phyloP scores from a whole-genome alignment of 2,329 filamentous ascomycete species.

The Hortaea werneckii region DNA sequence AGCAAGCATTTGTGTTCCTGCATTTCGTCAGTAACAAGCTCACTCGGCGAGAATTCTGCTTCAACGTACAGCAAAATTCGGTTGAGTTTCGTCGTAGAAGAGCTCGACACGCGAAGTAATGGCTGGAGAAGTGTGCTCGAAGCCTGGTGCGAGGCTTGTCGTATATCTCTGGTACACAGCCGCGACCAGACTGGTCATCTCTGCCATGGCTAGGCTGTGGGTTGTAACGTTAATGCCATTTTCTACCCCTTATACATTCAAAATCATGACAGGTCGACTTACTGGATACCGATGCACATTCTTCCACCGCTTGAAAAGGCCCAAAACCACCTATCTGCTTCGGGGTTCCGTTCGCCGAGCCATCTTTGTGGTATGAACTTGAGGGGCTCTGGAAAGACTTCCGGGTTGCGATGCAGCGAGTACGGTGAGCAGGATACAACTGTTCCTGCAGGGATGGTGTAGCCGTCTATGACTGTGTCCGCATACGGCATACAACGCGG shows the following conservation, averaged over 20 bases:
- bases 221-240: background rate
- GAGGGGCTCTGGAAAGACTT: constrained; percentile 29
- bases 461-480: constrained; percentile 26
- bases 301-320: constrained; percentile 37
- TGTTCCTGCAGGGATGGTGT: constrained; percentile 26
- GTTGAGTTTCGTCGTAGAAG: background rate
- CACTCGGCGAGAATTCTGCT: too few species aligned
- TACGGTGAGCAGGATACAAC: constrained; percentile 34
- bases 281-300: constrained; percentile 36
- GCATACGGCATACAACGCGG: constrained; percentile 32
- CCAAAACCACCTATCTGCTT: constrained; percentile 34
- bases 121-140: background rate
- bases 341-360: constrained; percentile 21
- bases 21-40: too few species aligned
- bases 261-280: background rate
- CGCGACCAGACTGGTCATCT: background rate
- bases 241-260: too few species aligned
- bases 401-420: constrained; percentile 31
- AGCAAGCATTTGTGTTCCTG: background rate
- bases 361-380: constrained; percentile 31
- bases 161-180: background rate
- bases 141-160: background rate
- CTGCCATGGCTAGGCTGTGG: background rate
- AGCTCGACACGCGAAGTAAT: background rate
- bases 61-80: background rate